These are phyloP conservation scores for Rhinocladiella similis DNA, from an alignment of 2,329 filamentous ascomycete genomes.

Conservation along the genomic window DNA sequence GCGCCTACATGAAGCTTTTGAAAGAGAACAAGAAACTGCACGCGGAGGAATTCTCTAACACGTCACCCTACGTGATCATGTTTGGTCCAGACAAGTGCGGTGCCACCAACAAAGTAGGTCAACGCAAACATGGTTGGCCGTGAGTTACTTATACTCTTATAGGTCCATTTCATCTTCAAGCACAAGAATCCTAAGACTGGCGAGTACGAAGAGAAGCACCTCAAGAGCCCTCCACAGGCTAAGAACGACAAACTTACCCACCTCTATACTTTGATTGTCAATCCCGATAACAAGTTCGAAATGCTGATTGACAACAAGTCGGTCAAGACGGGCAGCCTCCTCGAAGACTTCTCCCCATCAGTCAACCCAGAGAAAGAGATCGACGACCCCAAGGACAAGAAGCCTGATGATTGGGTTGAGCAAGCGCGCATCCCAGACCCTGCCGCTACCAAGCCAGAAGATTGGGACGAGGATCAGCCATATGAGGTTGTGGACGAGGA, in stretches of 20 bases:
- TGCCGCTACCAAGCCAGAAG: slow-evolving; percentile 91
- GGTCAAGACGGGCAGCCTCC: slow-evolving; percentile 83
- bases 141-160: slow-evolving; percentile 7
- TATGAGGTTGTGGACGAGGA: slow-evolving; percentile 95
- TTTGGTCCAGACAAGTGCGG: slow-evolving; percentile 99
- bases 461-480: slow-evolving; percentile 98
- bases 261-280: slow-evolving; percentile 95
- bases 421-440: slow-evolving; percentile 88
- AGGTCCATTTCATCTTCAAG: slow-evolving; percentile 94
- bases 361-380: slow-evolving; percentile 96
- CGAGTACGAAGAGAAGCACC: slow-evolving; percentile 99
- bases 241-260: slow-evolving; percentile 88
- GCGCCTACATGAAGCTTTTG: slow-evolving; percentile 98
- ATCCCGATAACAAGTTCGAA: slow-evolving; percentile 92
- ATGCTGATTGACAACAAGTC: slow-evolving; percentile 89
- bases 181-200: slow-evolving; percentile 99
- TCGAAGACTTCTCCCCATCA: slow-evolving; percentile 90
- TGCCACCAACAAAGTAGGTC: slow-evolving; percentile 89
- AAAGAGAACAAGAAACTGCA: slow-evolving; percentile 96
- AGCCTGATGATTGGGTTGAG: slow-evolving; percentile 96
- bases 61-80: slow-evolving; percentile 98
- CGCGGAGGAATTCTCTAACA: slow-evolving; percentile 96
- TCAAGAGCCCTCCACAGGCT: slow-evolving; percentile 78
- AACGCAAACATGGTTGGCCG: not conserved
- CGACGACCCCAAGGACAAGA: slow-evolving; percentile 87